phyloP scores from a whole-genome alignment of 169 alveolate species.

The Pseudocohnilembus persalinus region DNA sequence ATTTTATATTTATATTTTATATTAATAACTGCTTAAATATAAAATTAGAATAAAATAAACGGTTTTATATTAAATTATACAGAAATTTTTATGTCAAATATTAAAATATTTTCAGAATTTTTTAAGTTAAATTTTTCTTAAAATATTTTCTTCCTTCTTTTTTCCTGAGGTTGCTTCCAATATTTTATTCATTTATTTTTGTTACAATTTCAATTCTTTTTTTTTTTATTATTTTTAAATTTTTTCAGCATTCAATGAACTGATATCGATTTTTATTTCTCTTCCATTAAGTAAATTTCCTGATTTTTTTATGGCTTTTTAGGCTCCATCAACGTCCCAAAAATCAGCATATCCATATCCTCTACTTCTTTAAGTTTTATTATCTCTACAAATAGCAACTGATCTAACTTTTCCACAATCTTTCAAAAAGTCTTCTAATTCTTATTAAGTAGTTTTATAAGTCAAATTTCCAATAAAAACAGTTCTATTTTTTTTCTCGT shows the following conservation, averaged over 20 bases:
- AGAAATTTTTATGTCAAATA: too few species aligned
- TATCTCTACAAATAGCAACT: neutral
- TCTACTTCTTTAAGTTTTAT: neutral
- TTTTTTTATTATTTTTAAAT: too few species aligned
- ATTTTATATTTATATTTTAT: too few species aligned
- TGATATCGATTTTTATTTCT: neutral
- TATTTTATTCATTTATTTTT: neutral
- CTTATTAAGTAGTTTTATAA: neutral
- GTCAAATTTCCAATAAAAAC: neutral
- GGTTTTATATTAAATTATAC: too few species aligned
- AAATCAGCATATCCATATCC: neutral
- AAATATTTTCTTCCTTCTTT: neutral
- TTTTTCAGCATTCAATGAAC: neutral
- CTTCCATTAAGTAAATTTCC: neutral
- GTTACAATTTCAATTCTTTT: too few species aligned
- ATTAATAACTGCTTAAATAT: too few species aligned
- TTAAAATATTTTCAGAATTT: too few species aligned
- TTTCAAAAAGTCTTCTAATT: neutral
- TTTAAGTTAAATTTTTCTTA: neutral
- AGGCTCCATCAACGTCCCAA: neutral
- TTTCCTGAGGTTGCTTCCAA: neutral
- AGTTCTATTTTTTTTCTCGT: too few species aligned
- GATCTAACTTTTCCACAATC: neutral
- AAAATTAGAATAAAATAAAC: too few species aligned
- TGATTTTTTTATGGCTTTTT: neutral